Conservation (phyloP, 2,329 filamentous ascomycete genomes). For the Fusarium annulatum region DNA sequence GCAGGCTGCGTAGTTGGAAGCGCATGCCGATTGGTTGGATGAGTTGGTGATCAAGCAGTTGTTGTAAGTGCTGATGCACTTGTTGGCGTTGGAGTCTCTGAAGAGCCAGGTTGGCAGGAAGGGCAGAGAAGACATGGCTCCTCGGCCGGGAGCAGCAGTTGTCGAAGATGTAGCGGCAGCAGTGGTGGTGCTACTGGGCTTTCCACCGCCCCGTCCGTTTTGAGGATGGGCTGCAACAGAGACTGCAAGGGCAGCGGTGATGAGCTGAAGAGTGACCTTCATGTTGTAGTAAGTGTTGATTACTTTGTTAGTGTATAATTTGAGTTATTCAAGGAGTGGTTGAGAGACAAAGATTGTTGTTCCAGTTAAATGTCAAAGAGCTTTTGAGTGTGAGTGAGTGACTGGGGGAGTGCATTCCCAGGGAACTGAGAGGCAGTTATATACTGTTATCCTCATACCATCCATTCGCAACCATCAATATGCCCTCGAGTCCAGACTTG, state of each 20-base stretch:
- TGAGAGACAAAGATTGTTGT: background rate
- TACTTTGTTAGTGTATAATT: background rate
- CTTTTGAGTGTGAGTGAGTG: background rate
- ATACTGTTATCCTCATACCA: background rate
- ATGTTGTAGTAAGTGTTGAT: background rate
- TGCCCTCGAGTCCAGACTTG: background rate
- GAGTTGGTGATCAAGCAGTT: constrained; percentile 11
- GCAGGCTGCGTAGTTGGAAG: constrained; percentile 9
- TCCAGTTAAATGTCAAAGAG: background rate
- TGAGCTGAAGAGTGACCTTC: constrained; percentile 14
- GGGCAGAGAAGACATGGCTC: background rate
- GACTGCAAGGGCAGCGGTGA: background rate
- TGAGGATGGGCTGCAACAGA: constrained; percentile 8
- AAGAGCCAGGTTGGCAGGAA: constrained; percentile 20
- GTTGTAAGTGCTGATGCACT: constrained; percentile 17
- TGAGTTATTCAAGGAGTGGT: background rate
- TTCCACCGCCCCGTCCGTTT: background rate
- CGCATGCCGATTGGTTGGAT: background rate
- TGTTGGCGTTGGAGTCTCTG: background rate
- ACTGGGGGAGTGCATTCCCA: accelerated
- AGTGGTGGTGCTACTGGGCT: background rate
- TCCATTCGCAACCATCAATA: too few relatives aligned
- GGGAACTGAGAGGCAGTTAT: background rate
- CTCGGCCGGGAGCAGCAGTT: background rate
- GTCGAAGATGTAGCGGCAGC: background rate